Conservation (phyloP, 140 eudicot genomes). For the Flaveria floridana region DNA sequence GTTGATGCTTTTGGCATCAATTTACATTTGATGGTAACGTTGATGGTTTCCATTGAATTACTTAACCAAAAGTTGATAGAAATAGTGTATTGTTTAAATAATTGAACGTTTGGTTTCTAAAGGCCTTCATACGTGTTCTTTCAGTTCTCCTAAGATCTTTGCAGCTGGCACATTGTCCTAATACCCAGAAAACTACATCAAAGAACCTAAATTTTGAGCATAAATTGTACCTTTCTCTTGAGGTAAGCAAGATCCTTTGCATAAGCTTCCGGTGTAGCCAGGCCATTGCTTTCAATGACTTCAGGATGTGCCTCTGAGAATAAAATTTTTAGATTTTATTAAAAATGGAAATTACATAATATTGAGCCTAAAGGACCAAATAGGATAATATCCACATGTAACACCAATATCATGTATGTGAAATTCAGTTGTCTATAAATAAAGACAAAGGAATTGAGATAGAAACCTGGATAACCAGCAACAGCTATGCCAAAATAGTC, state of each 20-base stretch:
- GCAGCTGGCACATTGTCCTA: no score
- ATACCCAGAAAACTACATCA: slow-evolving; percentile 6
- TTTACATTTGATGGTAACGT: background rate
- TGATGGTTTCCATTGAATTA: background rate
- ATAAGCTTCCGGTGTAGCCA: slow-evolving; percentile 76
- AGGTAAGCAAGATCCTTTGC: slow-evolving; percentile 84
- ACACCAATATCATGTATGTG: background rate
- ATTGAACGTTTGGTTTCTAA: no score
- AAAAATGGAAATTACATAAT: slow-evolving; percentile 6
- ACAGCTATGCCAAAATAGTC: slow-evolving; percentile 98
- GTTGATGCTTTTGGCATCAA: background rate
- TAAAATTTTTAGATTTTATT: slow-evolving; percentile 3
- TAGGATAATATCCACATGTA: background rate
- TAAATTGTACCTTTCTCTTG: slow-evolving; percentile 64
- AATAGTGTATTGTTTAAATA: no score
- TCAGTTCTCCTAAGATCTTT: no score
- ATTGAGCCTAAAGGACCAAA: slow-evolving; percentile 5
- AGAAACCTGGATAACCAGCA: slow-evolving; percentile 96
- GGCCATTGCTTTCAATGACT: slow-evolving; percentile 64
- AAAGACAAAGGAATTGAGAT: slow-evolving; percentile 5
- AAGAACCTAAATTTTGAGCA: slow-evolving; percentile 12
- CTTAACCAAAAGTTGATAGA: background rate
- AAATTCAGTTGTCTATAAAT: slow-evolving; percentile 1
- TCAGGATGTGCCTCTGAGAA: slow-evolving; percentile 97
- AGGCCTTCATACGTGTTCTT: no score